These are phyloP conservation scores for Salix koriyanagi DNA, from an alignment of 345 rosid species.

Conservation along the genomic window DNA sequence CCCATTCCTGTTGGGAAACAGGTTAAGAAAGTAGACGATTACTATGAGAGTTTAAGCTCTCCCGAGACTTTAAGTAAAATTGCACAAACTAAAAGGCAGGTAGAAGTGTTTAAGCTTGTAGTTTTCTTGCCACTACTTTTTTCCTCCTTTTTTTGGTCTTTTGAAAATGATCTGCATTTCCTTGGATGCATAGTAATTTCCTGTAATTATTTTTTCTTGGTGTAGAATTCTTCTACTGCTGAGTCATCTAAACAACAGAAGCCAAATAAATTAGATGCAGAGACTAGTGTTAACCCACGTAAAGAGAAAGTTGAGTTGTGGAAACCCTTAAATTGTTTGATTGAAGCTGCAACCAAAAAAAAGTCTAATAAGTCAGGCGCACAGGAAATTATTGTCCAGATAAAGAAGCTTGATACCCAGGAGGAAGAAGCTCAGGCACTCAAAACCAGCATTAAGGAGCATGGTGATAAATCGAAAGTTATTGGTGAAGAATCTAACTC, in stretches of 20 bases:
- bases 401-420: constrained; percentile 2
- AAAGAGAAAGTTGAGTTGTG: constrained; percentile 23
- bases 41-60: constrained; percentile 11
- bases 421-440: constrained; percentile 14
- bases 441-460: constrained; percentile 15
- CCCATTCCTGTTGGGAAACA: not conserved
- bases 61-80: constrained; percentile 14
- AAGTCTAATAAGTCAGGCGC: constrained; percentile 20
- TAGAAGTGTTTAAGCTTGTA: constrained; percentile 16
- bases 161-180: not conserved
- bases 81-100: constrained; percentile 28
- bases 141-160: not conserved
- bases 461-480: constrained; percentile 14
- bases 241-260: constrained; percentile 23
- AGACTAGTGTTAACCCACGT: constrained; percentile 10
- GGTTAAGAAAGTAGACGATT: constrained; percentile 17
- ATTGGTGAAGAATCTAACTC: constrained; percentile 19
- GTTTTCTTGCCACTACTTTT: not conserved
- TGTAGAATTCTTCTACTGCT: constrained; percentile 19
- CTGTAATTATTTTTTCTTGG: not conserved
- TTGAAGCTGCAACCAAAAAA: constrained; percentile 23
- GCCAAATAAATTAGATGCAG: constrained; percentile 4
- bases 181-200: not conserved
- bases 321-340: constrained; percentile 29
- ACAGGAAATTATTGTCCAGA: constrained; percentile 9